These are phyloP conservation scores for Platanthera guangdongensis DNA, from an alignment of 106 monocot species.

Conservation along the genomic window DNA sequence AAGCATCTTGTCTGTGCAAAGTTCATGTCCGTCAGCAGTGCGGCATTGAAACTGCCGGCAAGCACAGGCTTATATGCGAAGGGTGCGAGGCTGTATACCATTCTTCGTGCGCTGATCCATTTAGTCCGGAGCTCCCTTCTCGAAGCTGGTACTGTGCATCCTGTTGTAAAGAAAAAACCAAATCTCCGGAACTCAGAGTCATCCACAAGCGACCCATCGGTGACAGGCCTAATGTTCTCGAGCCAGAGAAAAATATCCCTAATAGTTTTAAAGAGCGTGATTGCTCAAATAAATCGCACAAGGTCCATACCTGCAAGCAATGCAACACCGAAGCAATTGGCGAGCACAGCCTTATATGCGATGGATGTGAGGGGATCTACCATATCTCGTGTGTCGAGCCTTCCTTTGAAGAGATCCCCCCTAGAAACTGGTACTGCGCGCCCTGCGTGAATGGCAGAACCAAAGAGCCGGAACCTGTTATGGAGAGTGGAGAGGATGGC, in stretches of 20 bases:
- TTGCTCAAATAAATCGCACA: constrained; percentile 7
- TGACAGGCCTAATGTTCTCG: background rate
- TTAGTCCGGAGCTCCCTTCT: constrained; percentile 19
- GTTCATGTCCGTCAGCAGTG: constrained; percentile 49
- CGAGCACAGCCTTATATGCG: constrained; percentile 60
- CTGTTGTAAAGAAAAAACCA: constrained; percentile 23
- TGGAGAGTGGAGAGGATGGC: constrained; percentile 12
- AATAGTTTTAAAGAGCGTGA: background rate
- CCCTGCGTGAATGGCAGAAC: constrained; percentile 20
- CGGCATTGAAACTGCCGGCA: constrained; percentile 30
- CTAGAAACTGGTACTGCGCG: constrained; percentile 50
- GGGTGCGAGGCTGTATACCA: constrained; percentile 69
- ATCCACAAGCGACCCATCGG: constrained; percentile 30
- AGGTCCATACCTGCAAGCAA: constrained; percentile 42
- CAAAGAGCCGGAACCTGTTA: constrained; percentile 8
- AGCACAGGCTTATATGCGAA: constrained; percentile 59
- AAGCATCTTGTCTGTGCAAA: constrained; percentile 39
- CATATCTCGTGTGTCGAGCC: constrained; percentile 59
- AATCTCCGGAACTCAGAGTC: constrained; percentile 13
- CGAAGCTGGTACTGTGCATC: constrained; percentile 44
- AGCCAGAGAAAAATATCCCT: background rate
- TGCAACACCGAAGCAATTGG: constrained; percentile 42
- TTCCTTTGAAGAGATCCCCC: constrained; percentile 26
- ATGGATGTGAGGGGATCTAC: constrained; percentile 65
- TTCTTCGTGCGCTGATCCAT: constrained; percentile 45